Evolutionary conservation across 768 basidiomycete genomes (phyloP).

Genomic region (Leccinum barrowsii): DNA sequence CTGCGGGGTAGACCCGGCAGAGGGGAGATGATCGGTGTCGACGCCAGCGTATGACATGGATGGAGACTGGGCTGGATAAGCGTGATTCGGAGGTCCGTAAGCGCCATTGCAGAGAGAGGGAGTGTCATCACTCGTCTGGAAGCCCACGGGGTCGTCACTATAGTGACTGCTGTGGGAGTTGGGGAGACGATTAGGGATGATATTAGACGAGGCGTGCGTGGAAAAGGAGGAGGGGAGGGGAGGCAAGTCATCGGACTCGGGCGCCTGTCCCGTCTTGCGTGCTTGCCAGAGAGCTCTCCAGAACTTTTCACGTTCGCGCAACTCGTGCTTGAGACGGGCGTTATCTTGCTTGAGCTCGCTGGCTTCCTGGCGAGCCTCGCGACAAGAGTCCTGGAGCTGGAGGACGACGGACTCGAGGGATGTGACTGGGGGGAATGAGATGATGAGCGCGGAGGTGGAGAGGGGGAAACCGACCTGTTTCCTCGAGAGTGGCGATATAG

Average conservation of each 20-base stretch:
- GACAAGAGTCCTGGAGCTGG: conserved; percentile 77
- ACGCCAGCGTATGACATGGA: conserved; percentile 36
- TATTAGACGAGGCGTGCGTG: conserved; percentile 31
- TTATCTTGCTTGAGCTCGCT: conserved; percentile 66
- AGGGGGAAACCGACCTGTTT: conserved; percentile 49
- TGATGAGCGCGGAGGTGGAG: conserved; percentile 12
- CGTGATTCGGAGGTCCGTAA: conserved; percentile 40
- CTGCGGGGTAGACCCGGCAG: conserved; percentile 27
- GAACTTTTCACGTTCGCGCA: conserved; percentile 69
- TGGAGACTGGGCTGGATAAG: conserved; percentile 47
- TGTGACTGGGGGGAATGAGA: conserved; percentile 49
- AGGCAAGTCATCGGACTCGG: conserved; percentile 51
- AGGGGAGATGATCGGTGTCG: conserved; percentile 32
- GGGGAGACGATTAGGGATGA: conserved; percentile 36
- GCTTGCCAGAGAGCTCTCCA: conserved; percentile 69
- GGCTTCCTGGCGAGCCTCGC: conserved; percentile 60
- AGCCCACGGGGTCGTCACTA: conserved; percentile 43
- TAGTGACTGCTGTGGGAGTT: conserved; percentile 36
- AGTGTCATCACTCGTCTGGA: conserved; percentile 47
- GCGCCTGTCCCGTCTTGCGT: conserved; percentile 52
- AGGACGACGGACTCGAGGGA: conserved; percentile 82
- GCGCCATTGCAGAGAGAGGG: conserved; percentile 41
- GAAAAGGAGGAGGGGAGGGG: conserved; percentile 45
- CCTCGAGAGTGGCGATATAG: conserved; percentile 85
- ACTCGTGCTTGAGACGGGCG: conserved; percentile 57